phyloP scores from a whole-genome alignment of 352 stramenopile genomes.

The Phytophthora capsici region DNA sequence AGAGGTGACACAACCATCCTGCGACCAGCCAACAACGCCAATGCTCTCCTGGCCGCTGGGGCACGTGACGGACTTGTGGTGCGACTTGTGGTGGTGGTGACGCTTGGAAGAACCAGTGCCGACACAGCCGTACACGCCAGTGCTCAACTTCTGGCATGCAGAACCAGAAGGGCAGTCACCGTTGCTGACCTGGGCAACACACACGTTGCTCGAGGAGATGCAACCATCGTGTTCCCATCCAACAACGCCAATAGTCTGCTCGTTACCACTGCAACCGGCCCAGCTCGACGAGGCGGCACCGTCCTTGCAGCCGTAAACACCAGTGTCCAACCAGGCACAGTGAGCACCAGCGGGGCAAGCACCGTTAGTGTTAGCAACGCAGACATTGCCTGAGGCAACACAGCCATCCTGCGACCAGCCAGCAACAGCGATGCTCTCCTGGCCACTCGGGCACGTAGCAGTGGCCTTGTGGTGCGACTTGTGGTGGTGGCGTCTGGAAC shows the following conservation, averaged over 20 bases:
- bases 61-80: conserved; percentile 17
- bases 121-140: conserved; percentile 40
- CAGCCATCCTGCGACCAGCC: conserved; percentile 25
- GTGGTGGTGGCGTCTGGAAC: conserved; percentile 15
- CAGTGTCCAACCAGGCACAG: conserved; percentile 33
- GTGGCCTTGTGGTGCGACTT: conserved; percentile 18
- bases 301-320: conserved; percentile 34
- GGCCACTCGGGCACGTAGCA: conserved; percentile 12
- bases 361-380: conserved; percentile 28
- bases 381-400: conserved; percentile 17
- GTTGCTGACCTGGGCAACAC: conserved; percentile 29
- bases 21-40: conserved; percentile 17
- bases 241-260: conserved; percentile 24
- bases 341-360: conserved; percentile 27
- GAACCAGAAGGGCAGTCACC: conserved; percentile 21
- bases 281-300: conserved; percentile 3
- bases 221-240: conserved; percentile 32
- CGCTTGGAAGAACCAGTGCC: conserved; percentile 6
- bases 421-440: conserved; percentile 24
- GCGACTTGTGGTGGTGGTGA: conserved; percentile 16
- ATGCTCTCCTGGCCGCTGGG: conserved; percentile 28
- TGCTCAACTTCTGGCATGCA: conserved; percentile 35
- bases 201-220: conserved; percentile 21
- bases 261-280: conserved; percentile 14
- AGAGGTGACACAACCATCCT: conserved; percentile 1